Conservation (phyloP, 139 green algal genomes). For the Klebsormidium nitens region DNA sequence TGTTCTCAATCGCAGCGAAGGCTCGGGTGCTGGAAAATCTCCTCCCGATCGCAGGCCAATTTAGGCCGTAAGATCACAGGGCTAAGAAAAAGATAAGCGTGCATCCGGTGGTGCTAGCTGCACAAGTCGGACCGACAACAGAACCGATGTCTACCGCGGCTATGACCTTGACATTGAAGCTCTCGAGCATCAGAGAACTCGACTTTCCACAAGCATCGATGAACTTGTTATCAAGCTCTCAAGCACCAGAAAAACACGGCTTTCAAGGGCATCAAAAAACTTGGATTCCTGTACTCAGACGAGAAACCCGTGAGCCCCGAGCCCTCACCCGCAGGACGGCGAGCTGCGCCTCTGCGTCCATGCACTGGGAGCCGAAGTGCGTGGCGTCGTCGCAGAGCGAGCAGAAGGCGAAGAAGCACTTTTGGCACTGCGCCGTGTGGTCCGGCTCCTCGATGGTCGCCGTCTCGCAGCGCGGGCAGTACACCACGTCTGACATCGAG, state of each 20-base stretch:
- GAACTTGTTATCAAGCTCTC: too few relatives aligned
- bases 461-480: constrained; percentile 72
- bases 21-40: background rate
- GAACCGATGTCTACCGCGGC: too few relatives aligned
- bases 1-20: background rate
- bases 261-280: background rate
- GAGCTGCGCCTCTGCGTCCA: background rate
- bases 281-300: background rate
- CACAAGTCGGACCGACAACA: too few relatives aligned
- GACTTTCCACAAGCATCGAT: too few relatives aligned
- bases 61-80: too few relatives aligned
- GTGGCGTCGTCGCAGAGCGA: constrained; percentile 11
- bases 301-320: background rate
- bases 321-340: background rate
- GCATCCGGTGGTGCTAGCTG: too few relatives aligned
- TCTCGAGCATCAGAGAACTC: too few relatives aligned
- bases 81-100: too few relatives aligned
- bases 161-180: too few relatives aligned
- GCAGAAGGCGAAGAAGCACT: constrained; percentile 38
- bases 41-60: too few relatives aligned
- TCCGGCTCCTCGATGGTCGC: constrained; percentile 60
- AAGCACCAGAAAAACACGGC: too few relatives aligned
- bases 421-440: constrained; percentile 19
- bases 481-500: constrained; percentile 71
- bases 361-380: constrained; percentile 16